Conservation (phyloP, 2,329 filamentous ascomycete species). For the Fusarium virguliforme region DNA sequence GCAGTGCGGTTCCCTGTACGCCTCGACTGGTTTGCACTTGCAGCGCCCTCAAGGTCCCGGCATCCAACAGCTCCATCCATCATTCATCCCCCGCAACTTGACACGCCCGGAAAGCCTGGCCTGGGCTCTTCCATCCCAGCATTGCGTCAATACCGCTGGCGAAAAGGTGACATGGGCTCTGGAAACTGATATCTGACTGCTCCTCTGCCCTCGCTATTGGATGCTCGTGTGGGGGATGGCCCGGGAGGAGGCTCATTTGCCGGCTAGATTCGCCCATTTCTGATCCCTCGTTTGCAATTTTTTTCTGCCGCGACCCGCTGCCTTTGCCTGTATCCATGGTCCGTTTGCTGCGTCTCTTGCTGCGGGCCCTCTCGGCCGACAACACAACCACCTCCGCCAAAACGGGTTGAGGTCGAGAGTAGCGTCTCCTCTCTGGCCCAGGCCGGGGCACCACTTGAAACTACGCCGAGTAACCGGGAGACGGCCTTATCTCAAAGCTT, state of each 20-base stretch:
- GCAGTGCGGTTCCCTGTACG: conserved; percentile 22
- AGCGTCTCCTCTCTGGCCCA: conserved; percentile 7
- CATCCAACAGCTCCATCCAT: conserved; percentile 20
- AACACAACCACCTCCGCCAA: background rate
- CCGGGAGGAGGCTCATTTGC: conserved; percentile 24
- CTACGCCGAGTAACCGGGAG: conserved; percentile 28
- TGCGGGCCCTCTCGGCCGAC: conserved; percentile 9
- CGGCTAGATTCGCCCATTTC: conserved; percentile 23
- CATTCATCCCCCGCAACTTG: conserved; percentile 42
- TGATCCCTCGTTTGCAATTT: conserved; percentile 11
- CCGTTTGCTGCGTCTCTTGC: conserved; percentile 14
- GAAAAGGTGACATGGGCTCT: conserved; percentile 33
- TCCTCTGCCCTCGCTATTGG: conserved; percentile 39
- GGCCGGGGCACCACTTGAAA: conserved; percentile 9
- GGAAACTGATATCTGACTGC: conserved; percentile 51
- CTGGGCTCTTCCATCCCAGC: conserved; percentile 19
- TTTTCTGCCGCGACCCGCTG: conserved; percentile 23
- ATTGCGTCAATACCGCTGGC: conserved; percentile 37
- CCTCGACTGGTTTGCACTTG: conserved; percentile 30
- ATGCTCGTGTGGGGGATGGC: conserved; percentile 37
- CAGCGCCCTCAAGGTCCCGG: conserved; percentile 21
- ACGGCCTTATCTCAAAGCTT: conserved; percentile 44
- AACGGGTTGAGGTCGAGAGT: background rate
- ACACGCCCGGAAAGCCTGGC: conserved; percentile 23
- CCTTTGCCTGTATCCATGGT: conserved; percentile 5